Evolutionary conservation across 1,284 basidiomycete species (phyloP).

Genomic region (Ceratobasidium sp.): DNA sequence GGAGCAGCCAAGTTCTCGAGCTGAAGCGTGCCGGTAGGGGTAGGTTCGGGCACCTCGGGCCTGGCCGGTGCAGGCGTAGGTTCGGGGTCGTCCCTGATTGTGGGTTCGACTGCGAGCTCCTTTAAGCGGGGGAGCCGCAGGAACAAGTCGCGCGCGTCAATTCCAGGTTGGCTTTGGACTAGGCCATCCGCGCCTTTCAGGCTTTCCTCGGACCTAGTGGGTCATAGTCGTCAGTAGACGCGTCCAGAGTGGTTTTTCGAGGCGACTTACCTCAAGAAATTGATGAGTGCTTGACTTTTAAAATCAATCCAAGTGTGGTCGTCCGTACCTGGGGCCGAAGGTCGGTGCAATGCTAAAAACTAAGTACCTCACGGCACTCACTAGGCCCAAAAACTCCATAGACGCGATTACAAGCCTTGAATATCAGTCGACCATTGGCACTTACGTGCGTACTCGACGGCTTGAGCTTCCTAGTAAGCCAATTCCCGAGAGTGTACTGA

Average conservation of each 20-base stretch:
- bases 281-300: background rate
- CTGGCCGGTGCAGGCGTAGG: background rate
- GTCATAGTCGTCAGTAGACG: background rate
- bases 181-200: slow-evolving; percentile 35
- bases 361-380: background rate
- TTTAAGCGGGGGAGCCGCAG: slow-evolving; percentile 16
- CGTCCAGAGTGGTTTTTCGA: background rate
- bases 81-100: background rate
- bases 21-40: background rate
- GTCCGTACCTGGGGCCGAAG: slow-evolving; percentile 16
- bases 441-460: background rate
- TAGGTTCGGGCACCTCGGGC: background rate
- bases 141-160: slow-evolving; percentile 38
- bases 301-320: slow-evolving; percentile 41
- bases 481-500: slow-evolving; percentile 20
- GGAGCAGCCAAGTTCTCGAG: no score
- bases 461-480: slow-evolving; percentile 23
- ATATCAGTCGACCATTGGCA: slow-evolving; percentile 18
- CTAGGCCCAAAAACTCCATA: slow-evolving; percentile 36
- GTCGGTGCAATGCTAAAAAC: background rate
- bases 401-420: slow-evolving; percentile 39
- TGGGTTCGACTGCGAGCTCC: slow-evolving; percentile 22
- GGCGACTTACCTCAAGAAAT: slow-evolving; percentile 22
- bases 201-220: slow-evolving; percentile 23
- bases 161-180: slow-evolving; percentile 17